Conservation (phyloP, 257 asterid species). For the Scutellaria baicalensis region DNA sequence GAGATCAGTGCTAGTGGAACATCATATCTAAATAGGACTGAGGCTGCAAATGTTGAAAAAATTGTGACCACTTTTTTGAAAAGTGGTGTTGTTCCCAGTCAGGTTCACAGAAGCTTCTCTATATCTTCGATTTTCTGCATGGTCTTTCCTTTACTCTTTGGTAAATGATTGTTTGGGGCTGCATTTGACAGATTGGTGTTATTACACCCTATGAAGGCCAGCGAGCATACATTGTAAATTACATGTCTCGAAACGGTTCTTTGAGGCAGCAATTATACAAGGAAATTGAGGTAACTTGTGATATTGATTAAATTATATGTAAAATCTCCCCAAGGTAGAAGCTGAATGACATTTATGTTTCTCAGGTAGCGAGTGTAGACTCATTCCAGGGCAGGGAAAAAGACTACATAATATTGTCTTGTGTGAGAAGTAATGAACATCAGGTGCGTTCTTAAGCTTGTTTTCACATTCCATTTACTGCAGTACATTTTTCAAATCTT, state of each 20-base stretch:
- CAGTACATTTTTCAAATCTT: background rate
- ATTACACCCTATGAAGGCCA: slow-evolving; percentile 99
- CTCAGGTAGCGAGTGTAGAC: slow-evolving; percentile 97
- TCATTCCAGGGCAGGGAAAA: slow-evolving; percentile 99
- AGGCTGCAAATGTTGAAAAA: slow-evolving; percentile 95
- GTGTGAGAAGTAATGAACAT: slow-evolving; percentile 98
- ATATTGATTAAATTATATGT: background rate
- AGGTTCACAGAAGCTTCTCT: slow-evolving; percentile 42
- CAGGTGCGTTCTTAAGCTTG: slow-evolving; percentile 49
- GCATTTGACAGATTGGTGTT: slow-evolving; percentile 75
- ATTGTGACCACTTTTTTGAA: slow-evolving; percentile 91
- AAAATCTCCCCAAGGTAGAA: background rate
- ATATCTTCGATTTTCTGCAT: background rate
- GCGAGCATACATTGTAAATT: slow-evolving; percentile 93
- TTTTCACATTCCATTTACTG: background rate
- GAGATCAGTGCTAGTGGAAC: slow-evolving; percentile 99
- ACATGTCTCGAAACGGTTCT: slow-evolving; percentile 97
- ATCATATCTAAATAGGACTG: slow-evolving; percentile 91
- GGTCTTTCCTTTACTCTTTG: background rate
- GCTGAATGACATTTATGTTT: slow-evolving; percentile 14
- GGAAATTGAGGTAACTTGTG: slow-evolving; percentile 78
- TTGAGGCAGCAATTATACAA: slow-evolving; percentile 95
- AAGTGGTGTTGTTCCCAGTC: slow-evolving; percentile 97
- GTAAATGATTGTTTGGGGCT: slow-evolving; percentile 2
- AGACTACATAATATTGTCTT: slow-evolving; percentile 87